These are phyloP conservation scores for Xylaria sp. DNA, from an alignment of 2,329 filamentous ascomycete genomes.

Conservation along the genomic window DNA sequence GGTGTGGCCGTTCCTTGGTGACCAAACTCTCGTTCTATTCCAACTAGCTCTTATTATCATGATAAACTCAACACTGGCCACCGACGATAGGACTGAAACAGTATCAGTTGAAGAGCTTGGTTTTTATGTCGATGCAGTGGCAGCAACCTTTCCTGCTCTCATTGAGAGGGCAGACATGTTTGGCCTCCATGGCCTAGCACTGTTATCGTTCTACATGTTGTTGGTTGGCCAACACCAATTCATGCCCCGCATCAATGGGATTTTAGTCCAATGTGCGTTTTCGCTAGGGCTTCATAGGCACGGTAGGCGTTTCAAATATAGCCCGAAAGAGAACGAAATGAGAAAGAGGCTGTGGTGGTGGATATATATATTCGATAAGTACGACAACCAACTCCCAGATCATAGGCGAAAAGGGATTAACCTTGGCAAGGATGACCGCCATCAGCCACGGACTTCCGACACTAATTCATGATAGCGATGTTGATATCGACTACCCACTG, in stretches of 20 bases:
- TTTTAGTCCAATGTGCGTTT: neutral
- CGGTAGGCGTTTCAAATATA: neutral
- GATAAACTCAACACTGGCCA: neutral
- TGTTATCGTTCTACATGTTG: neutral
- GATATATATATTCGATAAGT: constrained; percentile 1
- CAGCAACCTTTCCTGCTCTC: neutral
- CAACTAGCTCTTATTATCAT: neutral
- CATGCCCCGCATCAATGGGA: neutral
- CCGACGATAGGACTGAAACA: neutral
- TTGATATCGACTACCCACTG: neutral
- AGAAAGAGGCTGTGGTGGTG: neutral
- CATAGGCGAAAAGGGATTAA: neutral
- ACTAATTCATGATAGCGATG: neutral
- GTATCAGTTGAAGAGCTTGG: neutral
- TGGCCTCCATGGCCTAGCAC: neutral
- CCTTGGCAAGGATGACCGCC: neutral
- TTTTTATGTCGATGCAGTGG: neutral
- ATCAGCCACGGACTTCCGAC: neutral
- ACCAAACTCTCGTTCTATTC: neutral
- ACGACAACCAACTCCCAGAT: neutral
- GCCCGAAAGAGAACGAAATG: neutral
- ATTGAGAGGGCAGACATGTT: neutral
- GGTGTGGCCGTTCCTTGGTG: neutral
- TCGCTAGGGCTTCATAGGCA: neutral
- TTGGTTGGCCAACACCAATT: neutral